Conservation (phyloP, 768 basidiomycete genomes). For the Flagelloscypha sp. region DNA sequence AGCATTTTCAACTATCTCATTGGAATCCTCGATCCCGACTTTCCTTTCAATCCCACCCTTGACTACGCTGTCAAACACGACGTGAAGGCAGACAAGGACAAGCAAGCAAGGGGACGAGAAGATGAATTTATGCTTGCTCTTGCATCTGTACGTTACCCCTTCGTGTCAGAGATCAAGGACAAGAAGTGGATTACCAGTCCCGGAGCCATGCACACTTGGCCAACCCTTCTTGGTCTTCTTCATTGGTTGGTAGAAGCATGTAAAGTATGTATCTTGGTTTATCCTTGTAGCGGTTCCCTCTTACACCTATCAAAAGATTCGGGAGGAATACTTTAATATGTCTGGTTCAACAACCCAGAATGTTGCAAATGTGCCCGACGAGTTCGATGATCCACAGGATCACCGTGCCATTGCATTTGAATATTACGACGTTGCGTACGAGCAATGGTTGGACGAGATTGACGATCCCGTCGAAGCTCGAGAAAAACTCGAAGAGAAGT, state of each 20-base stretch:
- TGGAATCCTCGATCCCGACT: slow-evolving; percentile 58
- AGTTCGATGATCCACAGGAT: slow-evolving; percentile 67
- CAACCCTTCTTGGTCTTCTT: slow-evolving; percentile 73
- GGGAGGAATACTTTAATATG: slow-evolving; percentile 45
- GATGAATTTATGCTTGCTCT: slow-evolving; percentile 78
- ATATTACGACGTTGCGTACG: slow-evolving; percentile 62
- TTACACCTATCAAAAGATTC: slow-evolving; percentile 16
- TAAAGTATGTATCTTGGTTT: slow-evolving; percentile 44
- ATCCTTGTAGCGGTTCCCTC: not conserved
- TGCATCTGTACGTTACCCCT: slow-evolving; percentile 76
- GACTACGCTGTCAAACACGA: too few relatives aligned
- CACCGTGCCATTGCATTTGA: slow-evolving; percentile 73
- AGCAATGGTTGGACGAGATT: slow-evolving; percentile 54
- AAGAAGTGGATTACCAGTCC: slow-evolving; percentile 84
- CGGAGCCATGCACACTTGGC: slow-evolving; percentile 91
- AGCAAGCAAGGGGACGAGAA: too few relatives aligned
- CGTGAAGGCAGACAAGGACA: too few relatives aligned
- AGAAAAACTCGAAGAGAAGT: slow-evolving; percentile 62
- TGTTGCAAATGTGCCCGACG: slow-evolving; percentile 52
- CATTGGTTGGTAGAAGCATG: slow-evolving; percentile 89
- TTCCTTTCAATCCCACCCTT: slow-evolving; percentile 44
- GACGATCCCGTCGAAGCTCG: slow-evolving; percentile 69
- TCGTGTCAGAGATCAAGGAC: slow-evolving; percentile 65
- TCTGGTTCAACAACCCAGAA: slow-evolving; percentile 63
- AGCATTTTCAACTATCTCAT: slow-evolving; percentile 78